These are phyloP conservation scores for Earliella scabrosa DNA, from an alignment of 1,284 basidiomycete species.

Conservation along the genomic window DNA sequence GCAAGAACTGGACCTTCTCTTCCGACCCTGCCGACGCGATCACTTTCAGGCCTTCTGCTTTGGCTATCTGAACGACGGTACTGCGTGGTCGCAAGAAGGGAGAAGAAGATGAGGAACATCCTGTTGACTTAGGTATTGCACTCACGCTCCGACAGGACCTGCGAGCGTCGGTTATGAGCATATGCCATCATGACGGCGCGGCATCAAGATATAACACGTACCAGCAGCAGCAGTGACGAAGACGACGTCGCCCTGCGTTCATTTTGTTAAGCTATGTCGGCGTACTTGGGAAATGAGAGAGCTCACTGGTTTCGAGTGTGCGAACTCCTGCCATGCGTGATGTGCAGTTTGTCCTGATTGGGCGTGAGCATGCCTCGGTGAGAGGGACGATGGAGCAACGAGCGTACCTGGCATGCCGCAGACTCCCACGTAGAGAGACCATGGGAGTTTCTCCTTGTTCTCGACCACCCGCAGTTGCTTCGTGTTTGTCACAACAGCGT, in stretches of 20 bases:
- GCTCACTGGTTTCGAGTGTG: constrained; percentile 17
- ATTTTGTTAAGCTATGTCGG: background rate
- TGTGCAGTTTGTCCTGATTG: constrained; percentile 29
- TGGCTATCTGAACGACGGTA: constrained; percentile 62
- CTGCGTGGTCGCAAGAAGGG: constrained; percentile 26
- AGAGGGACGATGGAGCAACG: background rate
- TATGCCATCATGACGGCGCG: background rate
- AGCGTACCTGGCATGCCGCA: constrained; percentile 36
- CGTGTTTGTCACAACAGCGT: constrained; percentile 9
- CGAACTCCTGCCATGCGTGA: constrained; percentile 29
- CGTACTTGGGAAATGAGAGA: background rate
- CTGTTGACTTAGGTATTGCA: background rate
- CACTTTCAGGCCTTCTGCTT: constrained; percentile 65
- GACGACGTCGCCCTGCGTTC: constrained; percentile 27
- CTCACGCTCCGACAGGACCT: constrained; percentile 25
- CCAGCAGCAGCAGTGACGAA: constrained; percentile 29
- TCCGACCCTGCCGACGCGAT: constrained; percentile 75
- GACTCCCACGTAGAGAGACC: constrained; percentile 36
- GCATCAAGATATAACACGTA: background rate
- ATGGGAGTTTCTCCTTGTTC: constrained; percentile 33
- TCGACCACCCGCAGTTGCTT: constrained; percentile 23
- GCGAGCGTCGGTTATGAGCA: background rate
- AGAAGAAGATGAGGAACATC: background rate
- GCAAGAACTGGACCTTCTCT: constrained; percentile 69
- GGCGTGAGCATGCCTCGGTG: background rate